These are phyloP conservation scores for Plasmodium relictum DNA, from an alignment of 169 alveolate genomes.

Conservation along the genomic window DNA sequence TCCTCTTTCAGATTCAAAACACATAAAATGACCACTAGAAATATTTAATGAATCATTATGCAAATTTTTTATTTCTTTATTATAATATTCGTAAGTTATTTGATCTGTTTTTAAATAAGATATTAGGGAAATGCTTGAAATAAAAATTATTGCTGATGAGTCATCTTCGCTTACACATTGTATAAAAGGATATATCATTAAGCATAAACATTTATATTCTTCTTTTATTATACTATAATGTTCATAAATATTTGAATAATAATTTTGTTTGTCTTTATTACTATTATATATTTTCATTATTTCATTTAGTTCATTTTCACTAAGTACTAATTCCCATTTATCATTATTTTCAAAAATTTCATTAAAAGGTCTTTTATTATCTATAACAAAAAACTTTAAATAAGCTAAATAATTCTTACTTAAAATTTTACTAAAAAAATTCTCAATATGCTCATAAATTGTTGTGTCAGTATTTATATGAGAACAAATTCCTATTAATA, in stretches of 20 bases:
- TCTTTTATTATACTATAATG: constrained; percentile 31
- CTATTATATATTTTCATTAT: constrained; percentile 25
- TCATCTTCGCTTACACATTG: constrained; percentile 70
- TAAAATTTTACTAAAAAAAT: constrained; percentile 30
- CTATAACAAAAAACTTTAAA: constrained; percentile 59
- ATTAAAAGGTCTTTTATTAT: constrained; percentile 52
- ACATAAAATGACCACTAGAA: constrained; percentile 34
- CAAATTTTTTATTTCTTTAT: constrained; percentile 43
- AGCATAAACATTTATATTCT: constrained; percentile 54
- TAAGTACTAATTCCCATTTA: constrained; percentile 58
- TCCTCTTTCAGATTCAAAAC: constrained; percentile 49
- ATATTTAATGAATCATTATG: constrained; percentile 47
- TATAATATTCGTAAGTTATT: constrained; percentile 53
- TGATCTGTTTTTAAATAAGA: constrained; percentile 54
- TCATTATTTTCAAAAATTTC: constrained; percentile 38
- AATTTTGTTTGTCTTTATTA: neutral
- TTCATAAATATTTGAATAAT: neutral
- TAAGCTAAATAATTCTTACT: constrained; percentile 22
- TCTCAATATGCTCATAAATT: constrained; percentile 20
- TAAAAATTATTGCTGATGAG: constrained; percentile 43
- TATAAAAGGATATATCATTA: constrained; percentile 46
- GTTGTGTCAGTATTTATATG: constrained; percentile 55
- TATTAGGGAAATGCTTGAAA: constrained; percentile 43
- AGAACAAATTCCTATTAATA: constrained; percentile 48
- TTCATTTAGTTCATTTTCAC: constrained; percentile 29